phyloP scores from a whole-genome alignment of 164 flowering plant genomes.

The Dillenia suffruticosa region DNA sequence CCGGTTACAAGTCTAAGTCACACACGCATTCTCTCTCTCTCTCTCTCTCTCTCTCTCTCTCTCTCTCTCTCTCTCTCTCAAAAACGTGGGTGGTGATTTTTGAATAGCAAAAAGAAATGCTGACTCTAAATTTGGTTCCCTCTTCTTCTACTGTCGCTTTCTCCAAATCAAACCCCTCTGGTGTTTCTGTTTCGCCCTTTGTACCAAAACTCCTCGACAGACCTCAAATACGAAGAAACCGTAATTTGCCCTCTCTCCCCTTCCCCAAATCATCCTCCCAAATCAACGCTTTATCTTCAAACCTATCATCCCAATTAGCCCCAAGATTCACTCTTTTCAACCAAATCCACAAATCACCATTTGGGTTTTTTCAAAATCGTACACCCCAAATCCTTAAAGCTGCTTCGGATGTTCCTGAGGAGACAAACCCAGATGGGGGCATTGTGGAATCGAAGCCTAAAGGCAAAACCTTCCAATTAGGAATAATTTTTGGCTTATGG shows the following conservation, averaged over 20 bases:
- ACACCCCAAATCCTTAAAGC: conserved; percentile 22
- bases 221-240: background rate
- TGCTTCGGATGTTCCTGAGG: conserved; percentile 32
- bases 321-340: conserved; percentile 6
- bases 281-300: background rate
- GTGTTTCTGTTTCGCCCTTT: conserved; percentile 19
- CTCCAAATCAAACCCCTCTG: conserved; percentile 19
- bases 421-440: conserved; percentile 27
- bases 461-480: conserved; percentile 42
- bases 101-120: conserved; percentile 18
- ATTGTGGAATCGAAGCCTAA: conserved; percentile 23
- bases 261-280: conserved; percentile 22
- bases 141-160: conserved; percentile 24
- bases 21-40: too few species aligned
- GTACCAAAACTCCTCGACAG: conserved; percentile 19
- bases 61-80: too few species aligned
- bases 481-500: conserved; percentile 79
- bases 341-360: conserved; percentile 2
- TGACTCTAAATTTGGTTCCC: conserved; percentile 30
- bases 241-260: conserved; percentile 8
- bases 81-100: too few species aligned
- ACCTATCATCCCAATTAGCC: too few species aligned
- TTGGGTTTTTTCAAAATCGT: conserved; percentile 22
- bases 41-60: too few species aligned
- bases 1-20: too few species aligned